A percentile compares a stretch with the other conserved stretches of the same genome.
Evolutionary conservation across 2,329 filamentous ascomycete species (phyloP).

Genomic region (Sclerotinia nivalis): DNA sequence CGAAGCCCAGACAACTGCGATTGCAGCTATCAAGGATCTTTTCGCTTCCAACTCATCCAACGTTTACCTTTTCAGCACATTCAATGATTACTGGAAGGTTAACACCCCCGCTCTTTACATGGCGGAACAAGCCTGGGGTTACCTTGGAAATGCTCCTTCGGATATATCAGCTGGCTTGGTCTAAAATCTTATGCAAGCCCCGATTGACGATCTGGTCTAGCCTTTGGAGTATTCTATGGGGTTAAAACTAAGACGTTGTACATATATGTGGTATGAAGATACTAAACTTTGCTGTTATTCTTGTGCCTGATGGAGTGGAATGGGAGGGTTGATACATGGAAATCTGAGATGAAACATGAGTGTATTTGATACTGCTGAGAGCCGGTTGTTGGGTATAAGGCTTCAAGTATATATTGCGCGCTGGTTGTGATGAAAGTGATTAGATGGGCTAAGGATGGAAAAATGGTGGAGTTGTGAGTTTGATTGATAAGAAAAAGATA

Average conservation of each 20-base stretch:
- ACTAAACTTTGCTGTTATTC: constrained; percentile 11
- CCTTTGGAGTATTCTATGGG: constrained; percentile 14
- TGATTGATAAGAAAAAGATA: background rate
- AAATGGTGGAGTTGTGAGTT: background rate
- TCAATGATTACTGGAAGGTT: constrained; percentile 78
- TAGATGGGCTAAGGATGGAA: background rate
- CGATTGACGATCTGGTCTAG: constrained; percentile 10
- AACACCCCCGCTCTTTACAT: constrained; percentile 62
- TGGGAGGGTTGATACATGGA: background rate
- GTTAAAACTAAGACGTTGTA: constrained; percentile 11
- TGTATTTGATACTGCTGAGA: constrained; percentile 8
- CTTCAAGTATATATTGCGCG: constrained; percentile 13
- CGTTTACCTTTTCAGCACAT: constrained; percentile 75
- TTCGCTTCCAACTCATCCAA: constrained; percentile 54
- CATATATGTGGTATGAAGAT: constrained; percentile 20
- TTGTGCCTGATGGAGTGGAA: constrained; percentile 6
- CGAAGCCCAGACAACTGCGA: constrained; percentile 65
- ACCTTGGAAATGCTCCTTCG: constrained; percentile 43
- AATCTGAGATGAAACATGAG: constrained; percentile 9
- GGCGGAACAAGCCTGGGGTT: constrained; percentile 78
- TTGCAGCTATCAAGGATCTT: constrained; percentile 61
- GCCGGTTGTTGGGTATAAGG: constrained; percentile 15
- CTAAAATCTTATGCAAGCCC: constrained; percentile 20
- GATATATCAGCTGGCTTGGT: constrained; percentile 22
- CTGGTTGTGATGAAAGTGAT: background rate